These are phyloP conservation scores for Pterocarpus macrocarpus DNA, from an alignment of 306 rosid genomes.

Conservation along the genomic window DNA sequence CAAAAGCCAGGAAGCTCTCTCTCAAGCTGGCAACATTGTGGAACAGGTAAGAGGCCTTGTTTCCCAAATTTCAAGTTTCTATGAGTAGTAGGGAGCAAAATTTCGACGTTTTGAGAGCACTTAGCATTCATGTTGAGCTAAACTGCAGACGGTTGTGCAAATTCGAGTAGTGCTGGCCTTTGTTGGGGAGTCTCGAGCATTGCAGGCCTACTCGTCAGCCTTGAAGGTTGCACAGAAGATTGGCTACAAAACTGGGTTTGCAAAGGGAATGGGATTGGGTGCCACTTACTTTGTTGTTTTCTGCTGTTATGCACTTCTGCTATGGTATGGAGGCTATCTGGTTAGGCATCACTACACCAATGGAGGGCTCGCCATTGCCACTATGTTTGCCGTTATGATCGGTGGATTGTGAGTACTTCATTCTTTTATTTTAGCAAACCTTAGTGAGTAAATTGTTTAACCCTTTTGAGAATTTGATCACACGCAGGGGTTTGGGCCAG, in stretches of 20 bases:
- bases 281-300: conserved; percentile 98
- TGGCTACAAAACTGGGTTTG: conserved; percentile 89
- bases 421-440: conserved; percentile 19
- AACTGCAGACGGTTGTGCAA: conserved; percentile 83
- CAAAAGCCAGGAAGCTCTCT: conserved; percentile 90
- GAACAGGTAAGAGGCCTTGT: conserved; percentile 72
- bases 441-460: conserved; percentile 11
- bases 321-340: conserved; percentile 97
- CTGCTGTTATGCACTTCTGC: conserved; percentile 95
- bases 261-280: conserved; percentile 97
- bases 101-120: not conserved
- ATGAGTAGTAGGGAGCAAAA: not conserved
- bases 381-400: conserved; percentile 97
- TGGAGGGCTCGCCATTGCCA: conserved; percentile 98
- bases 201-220: conserved; percentile 77
- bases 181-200: conserved; percentile 85
- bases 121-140: not conserved
- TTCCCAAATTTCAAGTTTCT: conserved; percentile 29
- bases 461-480: conserved; percentile 1
- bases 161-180: conserved; percentile 85
- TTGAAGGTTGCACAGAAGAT: conserved; percentile 79
- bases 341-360: conserved; percentile 91
- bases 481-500: conserved; percentile 85
- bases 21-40: conserved; percentile 91
- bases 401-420: conserved; percentile 87